phyloP scores from a whole-genome alignment of 306 rosid species.

The Spatholobus suberectus region DNA sequence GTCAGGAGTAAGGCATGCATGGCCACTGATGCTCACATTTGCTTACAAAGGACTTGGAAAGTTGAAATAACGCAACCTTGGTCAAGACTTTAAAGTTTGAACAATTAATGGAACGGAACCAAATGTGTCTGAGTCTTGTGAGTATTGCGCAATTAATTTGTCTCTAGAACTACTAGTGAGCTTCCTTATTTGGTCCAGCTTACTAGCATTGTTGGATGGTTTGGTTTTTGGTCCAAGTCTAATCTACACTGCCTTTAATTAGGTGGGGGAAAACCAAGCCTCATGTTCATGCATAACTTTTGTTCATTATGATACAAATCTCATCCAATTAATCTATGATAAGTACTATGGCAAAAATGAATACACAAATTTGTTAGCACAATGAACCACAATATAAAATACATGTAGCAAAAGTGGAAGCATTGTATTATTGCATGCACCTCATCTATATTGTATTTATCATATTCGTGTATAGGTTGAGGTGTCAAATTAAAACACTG shows the following conservation, averaged over 20 bases:
- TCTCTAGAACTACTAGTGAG: background rate
- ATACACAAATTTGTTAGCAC: background rate
- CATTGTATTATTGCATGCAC: background rate
- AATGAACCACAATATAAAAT: background rate
- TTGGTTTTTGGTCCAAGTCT: conserved; percentile 19
- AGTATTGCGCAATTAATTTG: background rate
- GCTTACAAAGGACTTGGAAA: background rate
- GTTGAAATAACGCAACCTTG: background rate
- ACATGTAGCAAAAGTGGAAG: background rate
- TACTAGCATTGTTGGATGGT: background rate
- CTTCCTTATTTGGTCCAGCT: conserved; percentile 6
- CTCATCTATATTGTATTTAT: background rate
- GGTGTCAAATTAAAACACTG: background rate
- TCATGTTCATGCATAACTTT: background rate
- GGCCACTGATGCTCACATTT: background rate
- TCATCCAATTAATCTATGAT: background rate
- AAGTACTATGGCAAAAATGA: background rate
- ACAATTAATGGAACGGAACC: conserved; percentile 11
- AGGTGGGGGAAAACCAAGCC: conserved; percentile 1
- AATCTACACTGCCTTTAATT: background rate
- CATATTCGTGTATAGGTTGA: background rate
- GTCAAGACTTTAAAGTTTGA: background rate
- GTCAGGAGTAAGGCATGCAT: conserved; percentile 19
- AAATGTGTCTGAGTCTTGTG: background rate
- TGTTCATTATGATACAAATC: background rate